These are phyloP conservation scores for Ceratocystis variospora DNA, from an alignment of 2,329 filamentous ascomycete genomes.

Conservation along the genomic window DNA sequence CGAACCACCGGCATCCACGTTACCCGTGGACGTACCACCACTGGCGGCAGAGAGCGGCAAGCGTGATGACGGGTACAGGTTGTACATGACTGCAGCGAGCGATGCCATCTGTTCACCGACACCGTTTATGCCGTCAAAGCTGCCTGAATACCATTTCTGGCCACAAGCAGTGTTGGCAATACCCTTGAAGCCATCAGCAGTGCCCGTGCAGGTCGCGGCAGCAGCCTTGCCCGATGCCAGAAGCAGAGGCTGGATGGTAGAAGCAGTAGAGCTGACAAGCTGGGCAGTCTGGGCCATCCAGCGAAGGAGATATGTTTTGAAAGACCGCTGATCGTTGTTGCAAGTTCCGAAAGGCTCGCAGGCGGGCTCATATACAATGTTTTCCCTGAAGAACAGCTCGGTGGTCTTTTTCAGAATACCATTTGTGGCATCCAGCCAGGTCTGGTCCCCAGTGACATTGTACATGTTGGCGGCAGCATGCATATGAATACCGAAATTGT, in stretches of 20 bases:
- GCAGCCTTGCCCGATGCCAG: slow-evolving; percentile 39
- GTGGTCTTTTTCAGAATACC: slow-evolving; percentile 41
- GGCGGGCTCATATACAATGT: slow-evolving; percentile 49
- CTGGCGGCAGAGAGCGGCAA: slow-evolving; percentile 38
- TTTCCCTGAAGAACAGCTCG: slow-evolving; percentile 39
- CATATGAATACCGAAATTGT: slow-evolving; percentile 54
- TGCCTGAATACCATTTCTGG: slow-evolving; percentile 43
- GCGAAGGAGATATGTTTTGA: slow-evolving; percentile 62
- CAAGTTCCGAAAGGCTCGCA: slow-evolving; percentile 51
- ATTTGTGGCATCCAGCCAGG: slow-evolving; percentile 45
- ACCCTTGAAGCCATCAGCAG: slow-evolving; percentile 35
- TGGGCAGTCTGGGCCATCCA: slow-evolving; percentile 47
- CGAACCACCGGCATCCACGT: slow-evolving; percentile 30
- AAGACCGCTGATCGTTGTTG: slow-evolving; percentile 57
- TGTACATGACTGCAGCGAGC: slow-evolving; percentile 48
- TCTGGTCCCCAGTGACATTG: slow-evolving; percentile 40
- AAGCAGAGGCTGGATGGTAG: slow-evolving; percentile 39
- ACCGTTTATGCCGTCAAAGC: slow-evolving; percentile 46
- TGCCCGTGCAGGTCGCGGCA: slow-evolving; percentile 37
- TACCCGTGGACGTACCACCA: slow-evolving; percentile 45
- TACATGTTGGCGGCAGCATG: slow-evolving; percentile 48
- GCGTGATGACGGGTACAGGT: slow-evolving; percentile 33
- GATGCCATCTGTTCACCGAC: slow-evolving; percentile 60
- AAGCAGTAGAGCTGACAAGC: slow-evolving; percentile 39
- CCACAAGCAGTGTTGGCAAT: slow-evolving; percentile 49